Evolutionary conservation across 768 basidiomycete genomes (phyloP).

Genomic region (Boletus reticulatus): DNA sequence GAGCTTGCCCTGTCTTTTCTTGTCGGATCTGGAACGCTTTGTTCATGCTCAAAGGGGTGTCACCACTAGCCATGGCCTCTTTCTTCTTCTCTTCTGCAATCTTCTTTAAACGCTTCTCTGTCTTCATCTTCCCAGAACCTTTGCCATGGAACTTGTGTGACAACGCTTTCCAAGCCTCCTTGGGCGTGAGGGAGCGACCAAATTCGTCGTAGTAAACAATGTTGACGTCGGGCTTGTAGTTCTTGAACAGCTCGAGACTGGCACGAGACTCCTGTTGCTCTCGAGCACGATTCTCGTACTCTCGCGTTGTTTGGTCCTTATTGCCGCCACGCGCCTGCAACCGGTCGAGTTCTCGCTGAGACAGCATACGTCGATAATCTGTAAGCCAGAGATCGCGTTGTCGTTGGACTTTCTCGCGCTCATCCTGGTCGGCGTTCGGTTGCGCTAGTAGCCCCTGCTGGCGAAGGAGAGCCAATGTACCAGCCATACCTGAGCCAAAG

Average conservation of each 20-base stretch:
- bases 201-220: slow-evolving; percentile 97
- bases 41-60: slow-evolving; percentile 95
- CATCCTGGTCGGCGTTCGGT: slow-evolving; percentile 57
- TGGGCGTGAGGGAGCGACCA: slow-evolving; percentile 81
- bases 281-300: slow-evolving; percentile 89
- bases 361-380: slow-evolving; percentile 71
- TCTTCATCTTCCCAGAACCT: slow-evolving; percentile 95
- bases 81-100: slow-evolving; percentile 98
- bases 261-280: slow-evolving; percentile 91
- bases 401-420: slow-evolving; percentile 79
- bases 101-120: slow-evolving; percentile 93
- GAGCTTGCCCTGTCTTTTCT: slow-evolving; percentile 92
- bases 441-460: slow-evolving; percentile 86
- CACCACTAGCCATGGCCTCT: slow-evolving; percentile 89
- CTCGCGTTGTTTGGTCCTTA: slow-evolving; percentile 91
- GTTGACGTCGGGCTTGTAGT: slow-evolving; percentile 96
- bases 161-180: slow-evolving; percentile 98
- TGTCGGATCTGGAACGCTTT: slow-evolving; percentile 91
- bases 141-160: slow-evolving; percentile 99
- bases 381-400: slow-evolving; percentile 91
- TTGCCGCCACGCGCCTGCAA: slow-evolving; percentile 73
- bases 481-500: slow-evolving; percentile 81
- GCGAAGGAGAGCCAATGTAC: slow-evolving; percentile 83
- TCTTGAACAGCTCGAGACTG: slow-evolving; percentile 77
- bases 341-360: slow-evolving; percentile 78